Evolutionary conservation across 768 basidiomycete genomes (phyloP).

Genomic region (Tylopilus rubrobrunneus): DNA sequence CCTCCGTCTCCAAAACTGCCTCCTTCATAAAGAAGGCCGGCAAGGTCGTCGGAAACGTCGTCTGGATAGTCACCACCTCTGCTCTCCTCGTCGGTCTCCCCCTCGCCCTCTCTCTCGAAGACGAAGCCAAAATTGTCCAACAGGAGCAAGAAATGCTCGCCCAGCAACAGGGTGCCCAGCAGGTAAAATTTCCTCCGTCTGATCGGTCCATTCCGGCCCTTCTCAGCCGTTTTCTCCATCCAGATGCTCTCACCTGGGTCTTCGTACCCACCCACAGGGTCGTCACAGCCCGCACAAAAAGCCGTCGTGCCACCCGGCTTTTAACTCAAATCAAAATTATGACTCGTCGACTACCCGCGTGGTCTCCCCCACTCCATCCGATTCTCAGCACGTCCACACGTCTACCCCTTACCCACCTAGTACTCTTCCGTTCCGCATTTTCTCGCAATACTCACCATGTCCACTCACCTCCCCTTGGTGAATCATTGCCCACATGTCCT

Average conservation of each 20-base stretch:
- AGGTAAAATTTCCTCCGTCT: slow-evolving; percentile 47
- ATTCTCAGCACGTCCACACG: slow-evolving; percentile 2
- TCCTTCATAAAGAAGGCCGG: slow-evolving; percentile 62
- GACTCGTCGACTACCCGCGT: background rate
- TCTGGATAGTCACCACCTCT: slow-evolving; percentile 94
- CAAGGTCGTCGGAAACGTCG: slow-evolving; percentile 78
- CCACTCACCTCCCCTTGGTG: slow-evolving; percentile 8
- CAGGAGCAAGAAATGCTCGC: slow-evolving; percentile 94
- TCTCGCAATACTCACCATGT: slow-evolving; percentile 7
- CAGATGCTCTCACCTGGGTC: slow-evolving; percentile 73
- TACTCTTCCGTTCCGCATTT: slow-evolving; percentile 16
- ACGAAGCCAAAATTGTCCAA: slow-evolving; percentile 90
- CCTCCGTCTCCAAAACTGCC: slow-evolving; percentile 56
- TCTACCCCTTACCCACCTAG: slow-evolving; percentile 11
- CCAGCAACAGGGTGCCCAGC: slow-evolving; percentile 89
- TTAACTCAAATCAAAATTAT: slow-evolving; percentile 35
- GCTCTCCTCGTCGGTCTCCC: slow-evolving; percentile 93
- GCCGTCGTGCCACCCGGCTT: slow-evolving; percentile 84
- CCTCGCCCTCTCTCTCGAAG: slow-evolving; percentile 88
- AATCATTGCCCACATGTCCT: slow-evolving; percentile 21
- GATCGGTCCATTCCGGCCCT: background rate
- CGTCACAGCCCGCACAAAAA: slow-evolving; percentile 36
- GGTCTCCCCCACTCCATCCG: background rate
- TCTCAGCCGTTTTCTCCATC: slow-evolving; percentile 10
- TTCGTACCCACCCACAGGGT: slow-evolving; percentile 50